Conservation (phyloP, 164 flowering plant genomes). For the Berberis thunbergii region DNA sequence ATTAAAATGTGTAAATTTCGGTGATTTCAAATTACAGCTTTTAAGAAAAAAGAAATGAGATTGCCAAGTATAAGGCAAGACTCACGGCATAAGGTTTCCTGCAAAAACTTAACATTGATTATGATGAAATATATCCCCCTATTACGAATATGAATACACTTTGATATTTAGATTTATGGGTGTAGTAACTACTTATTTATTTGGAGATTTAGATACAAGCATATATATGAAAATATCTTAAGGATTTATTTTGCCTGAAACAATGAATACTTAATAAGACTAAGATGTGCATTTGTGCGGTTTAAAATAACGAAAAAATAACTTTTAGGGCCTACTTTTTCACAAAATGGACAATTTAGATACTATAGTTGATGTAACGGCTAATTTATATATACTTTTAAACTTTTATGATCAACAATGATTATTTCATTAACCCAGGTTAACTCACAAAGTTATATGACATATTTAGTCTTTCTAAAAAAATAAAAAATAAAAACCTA, state of each 20-base stretch:
- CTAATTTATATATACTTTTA: no score
- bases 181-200: not conserved
- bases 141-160: not conserved
- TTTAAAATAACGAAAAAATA: no score
- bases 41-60: not conserved
- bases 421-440: no score
- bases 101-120: constrained; percentile 1
- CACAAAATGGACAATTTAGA: no score
- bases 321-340: no score
- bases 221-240: not conserved
- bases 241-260: not conserved
- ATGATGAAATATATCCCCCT: not conserved
- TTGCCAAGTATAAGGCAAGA: not conserved
- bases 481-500: no score
- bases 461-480: no score
- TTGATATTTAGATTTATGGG: not conserved
- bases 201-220: not conserved
- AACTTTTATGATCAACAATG: no score
- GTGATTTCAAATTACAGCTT: not conserved
- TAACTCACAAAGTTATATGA: no score
- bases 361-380: no score
- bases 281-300: no score
- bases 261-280: no score
- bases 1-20: not conserved
- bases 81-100: not conserved